These are phyloP conservation scores for Linnemannia zychae DNA, from an alignment of 192 early-diverging fungal genomes.

Conservation along the genomic window DNA sequence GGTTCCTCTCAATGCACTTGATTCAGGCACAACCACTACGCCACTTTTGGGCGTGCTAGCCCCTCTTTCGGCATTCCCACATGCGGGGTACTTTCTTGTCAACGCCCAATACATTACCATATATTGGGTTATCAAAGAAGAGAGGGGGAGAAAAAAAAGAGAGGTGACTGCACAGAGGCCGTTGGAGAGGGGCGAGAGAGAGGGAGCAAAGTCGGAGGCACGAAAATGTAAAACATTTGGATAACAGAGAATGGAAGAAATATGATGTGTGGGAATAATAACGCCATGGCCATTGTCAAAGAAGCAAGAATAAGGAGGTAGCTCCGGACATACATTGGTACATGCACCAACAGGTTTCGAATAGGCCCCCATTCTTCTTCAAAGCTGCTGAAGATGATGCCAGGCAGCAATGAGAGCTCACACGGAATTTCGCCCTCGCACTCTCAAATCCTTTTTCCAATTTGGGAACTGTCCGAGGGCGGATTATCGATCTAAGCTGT, in stretches of 20 bases:
- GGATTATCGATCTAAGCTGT: not conserved
- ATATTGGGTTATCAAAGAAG: not conserved
- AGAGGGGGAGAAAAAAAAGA: not conserved
- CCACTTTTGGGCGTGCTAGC: not conserved
- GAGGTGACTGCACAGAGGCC: not conserved
- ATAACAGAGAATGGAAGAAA: not conserved
- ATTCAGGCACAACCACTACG: not conserved
- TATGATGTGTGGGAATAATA: not conserved
- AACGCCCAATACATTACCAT: not conserved
- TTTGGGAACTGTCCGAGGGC: constrained; percentile 36
- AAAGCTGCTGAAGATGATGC: not conserved
- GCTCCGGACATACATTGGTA: not conserved
- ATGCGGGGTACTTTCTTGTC: constrained; percentile 7
- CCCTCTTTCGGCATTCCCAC: constrained; percentile 1
- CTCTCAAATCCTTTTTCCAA: not conserved
- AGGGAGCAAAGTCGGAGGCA: not conserved
- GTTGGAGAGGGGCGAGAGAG: not conserved
- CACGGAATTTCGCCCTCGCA: not conserved
- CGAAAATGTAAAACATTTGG: constrained; percentile 4
- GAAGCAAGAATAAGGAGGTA: not conserved
- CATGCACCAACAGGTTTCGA: not conserved
- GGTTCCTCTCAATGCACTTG: not conserved
- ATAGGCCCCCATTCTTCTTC: not conserved
- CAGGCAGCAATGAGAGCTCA: not conserved
- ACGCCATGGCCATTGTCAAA: not conserved